These are phyloP conservation scores for Xylariomycetidae sp. DNA, from an alignment of 2,329 filamentous ascomycete genomes.

Conservation along the genomic window DNA sequence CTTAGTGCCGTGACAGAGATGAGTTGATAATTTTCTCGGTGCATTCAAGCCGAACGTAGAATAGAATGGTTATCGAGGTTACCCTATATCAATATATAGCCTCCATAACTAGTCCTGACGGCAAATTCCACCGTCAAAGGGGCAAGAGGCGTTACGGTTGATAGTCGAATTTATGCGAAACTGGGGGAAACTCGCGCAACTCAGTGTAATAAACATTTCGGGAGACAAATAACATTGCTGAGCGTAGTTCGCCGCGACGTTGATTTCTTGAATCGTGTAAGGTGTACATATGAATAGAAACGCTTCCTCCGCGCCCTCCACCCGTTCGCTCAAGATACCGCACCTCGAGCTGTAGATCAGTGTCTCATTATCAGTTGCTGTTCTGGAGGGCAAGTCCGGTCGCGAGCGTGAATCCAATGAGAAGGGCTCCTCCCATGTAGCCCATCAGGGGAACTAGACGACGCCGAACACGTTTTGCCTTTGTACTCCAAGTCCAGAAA, in stretches of 20 bases:
- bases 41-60: too few relatives aligned
- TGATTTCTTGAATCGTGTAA: not conserved
- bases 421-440: not conserved
- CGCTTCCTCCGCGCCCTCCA: not conserved
- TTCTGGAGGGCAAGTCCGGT: not conserved
- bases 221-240: too few relatives aligned
- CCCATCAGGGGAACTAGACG: not conserved
- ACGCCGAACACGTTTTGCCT: not conserved
- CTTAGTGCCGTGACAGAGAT: too few relatives aligned
- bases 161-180: too few relatives aligned
- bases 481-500: not conserved
- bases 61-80: too few relatives aligned
- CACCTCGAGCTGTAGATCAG: not conserved
- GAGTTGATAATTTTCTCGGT: too few relatives aligned
- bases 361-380: not conserved
- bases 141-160: too few relatives aligned
- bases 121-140: too few relatives aligned
- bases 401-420: not conserved
- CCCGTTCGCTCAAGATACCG: not conserved
- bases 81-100: too few relatives aligned
- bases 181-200: too few relatives aligned
- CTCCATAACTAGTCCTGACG: too few relatives aligned
- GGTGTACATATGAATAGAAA: not conserved
- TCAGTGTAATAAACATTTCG: too few relatives aligned
- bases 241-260: not conserved